Evolutionary conservation across 2,329 filamentous ascomycete genomes (phyloP).

Genomic region (Neurospora sp.): DNA sequence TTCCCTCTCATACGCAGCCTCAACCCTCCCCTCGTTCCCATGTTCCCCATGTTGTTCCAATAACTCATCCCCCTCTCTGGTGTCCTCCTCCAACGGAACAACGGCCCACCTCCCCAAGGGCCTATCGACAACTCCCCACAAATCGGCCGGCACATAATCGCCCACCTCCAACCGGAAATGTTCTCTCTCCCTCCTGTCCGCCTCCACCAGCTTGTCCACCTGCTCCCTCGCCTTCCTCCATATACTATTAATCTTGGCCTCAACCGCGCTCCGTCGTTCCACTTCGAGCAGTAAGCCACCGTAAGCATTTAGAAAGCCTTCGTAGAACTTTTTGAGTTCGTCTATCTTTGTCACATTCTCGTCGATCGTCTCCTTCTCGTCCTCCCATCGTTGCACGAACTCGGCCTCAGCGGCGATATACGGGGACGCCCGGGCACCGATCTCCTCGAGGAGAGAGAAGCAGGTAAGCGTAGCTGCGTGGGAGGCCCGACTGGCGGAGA

Average conservation of each 20-base stretch:
- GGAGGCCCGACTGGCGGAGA: constrained; percentile 33
- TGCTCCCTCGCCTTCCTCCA: constrained; percentile 69
- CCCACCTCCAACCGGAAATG: constrained; percentile 73
- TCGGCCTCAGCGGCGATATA: constrained; percentile 56
- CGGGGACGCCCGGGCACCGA: constrained; percentile 53
- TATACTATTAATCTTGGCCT: constrained; percentile 63
- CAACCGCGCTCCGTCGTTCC: constrained; percentile 60
- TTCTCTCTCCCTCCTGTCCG: constrained; percentile 64
- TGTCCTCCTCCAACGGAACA: constrained; percentile 25
- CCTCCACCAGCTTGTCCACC: constrained; percentile 63
- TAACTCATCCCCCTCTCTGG: not conserved
- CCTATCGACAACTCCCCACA: constrained; percentile 70
- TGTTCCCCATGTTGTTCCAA: not conserved
- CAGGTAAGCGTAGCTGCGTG: constrained; percentile 52
- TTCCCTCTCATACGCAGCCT: not conserved
- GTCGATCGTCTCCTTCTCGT: constrained; percentile 61
- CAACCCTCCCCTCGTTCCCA: not conserved
- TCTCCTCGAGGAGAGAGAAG: constrained; percentile 55
- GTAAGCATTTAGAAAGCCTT: constrained; percentile 77
- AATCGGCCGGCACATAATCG: constrained; percentile 75
- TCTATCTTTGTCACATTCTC: constrained; percentile 66
- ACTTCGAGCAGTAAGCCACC: constrained; percentile 77
- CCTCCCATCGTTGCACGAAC: constrained; percentile 60
- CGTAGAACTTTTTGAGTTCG: constrained; percentile 71
- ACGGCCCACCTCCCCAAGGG: constrained; percentile 44